Base-by-base conservation (phyloP, 306 rosid genomes). In the Fragaria ananassa region DNA sequence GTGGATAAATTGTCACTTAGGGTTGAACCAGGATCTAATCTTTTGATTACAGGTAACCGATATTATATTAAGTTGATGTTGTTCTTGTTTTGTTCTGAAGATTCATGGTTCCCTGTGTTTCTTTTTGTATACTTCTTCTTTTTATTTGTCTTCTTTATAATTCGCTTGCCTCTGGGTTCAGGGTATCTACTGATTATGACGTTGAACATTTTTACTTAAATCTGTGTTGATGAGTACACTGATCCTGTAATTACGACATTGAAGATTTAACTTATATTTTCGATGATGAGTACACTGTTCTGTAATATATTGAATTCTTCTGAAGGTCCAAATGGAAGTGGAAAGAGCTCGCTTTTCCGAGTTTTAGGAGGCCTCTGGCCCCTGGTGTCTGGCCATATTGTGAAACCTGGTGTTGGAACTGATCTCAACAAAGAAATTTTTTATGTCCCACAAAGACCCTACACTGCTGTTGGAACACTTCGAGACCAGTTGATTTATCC, bases 331-430 rank as follows among this genome's bases (percentile, higher is more conserved):
- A 96, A 96, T 87, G 99, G 99, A 54, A 96, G 99, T 70, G 99
- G 99, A 71, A 96, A 96, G 87, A 96, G 99, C 87, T 92, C 99
- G 6, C 99, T 96, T 83, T 96, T 96, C 83, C 89, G 99, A 65
- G 99, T 96, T 83, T 81, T 96, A 76, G 99, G 99, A 31, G 99
- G 99, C 77, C 98, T 96, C 51, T 96, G 99, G 99, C 99, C 99
- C 23, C 77, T 96, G 78, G 89, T 92, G 62, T 91, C 96, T 76
- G 99, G 99, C 60, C 87, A 88, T 87, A 92, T 96, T 62, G 96
- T 91, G 83, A 96, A 96, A 81, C 99, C 99, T 56, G 99, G 98
- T 77, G 84, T 88, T 85, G 99, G 99, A 76, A 88, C 98, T 75
- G 93, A 96, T 88, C 99, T 96, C 76, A 96, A 96, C 74, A 96